Conservation (phyloP, 2,329 filamentous ascomycete genomes). For the Colletotrichum sp. region DNA sequence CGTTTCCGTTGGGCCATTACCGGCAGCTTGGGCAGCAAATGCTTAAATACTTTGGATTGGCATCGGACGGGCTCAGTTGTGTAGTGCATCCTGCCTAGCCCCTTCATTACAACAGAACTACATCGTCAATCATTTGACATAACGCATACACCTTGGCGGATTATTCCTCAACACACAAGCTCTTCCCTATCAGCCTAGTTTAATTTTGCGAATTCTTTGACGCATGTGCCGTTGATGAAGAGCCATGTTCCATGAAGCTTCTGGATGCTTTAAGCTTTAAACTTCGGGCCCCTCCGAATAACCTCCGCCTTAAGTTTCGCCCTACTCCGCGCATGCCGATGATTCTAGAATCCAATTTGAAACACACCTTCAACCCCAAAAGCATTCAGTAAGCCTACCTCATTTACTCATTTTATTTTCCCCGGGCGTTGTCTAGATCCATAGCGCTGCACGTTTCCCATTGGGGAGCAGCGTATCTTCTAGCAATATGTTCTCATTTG, state of each 20-base stretch:
- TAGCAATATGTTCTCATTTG: background rate
- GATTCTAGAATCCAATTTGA: background rate
- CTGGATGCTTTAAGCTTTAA: background rate
- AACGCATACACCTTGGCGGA: background rate
- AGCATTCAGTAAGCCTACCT: background rate
- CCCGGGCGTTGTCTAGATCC: accelerated
- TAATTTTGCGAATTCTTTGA: accelerated
- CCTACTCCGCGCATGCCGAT: background rate
- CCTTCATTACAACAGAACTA: background rate
- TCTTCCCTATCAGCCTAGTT: background rate
- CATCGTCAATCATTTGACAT: background rate
- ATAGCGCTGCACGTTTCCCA: background rate
- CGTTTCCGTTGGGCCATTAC: accelerated
- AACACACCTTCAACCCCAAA: background rate
- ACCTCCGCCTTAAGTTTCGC: background rate
- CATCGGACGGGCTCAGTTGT: background rate
- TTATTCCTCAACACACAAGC: background rate
- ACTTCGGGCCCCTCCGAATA: background rate
- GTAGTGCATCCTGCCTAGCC: background rate
- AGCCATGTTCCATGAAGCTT: background rate
- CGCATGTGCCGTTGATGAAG: background rate
- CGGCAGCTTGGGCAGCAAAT: background rate
- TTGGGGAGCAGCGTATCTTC: background rate
- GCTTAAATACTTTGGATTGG: accelerated
- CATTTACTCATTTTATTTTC: background rate